Base-by-base conservation (phyloP, 2,329 filamentous ascomycete species). In the Penicillium brasilianum region DNA sequence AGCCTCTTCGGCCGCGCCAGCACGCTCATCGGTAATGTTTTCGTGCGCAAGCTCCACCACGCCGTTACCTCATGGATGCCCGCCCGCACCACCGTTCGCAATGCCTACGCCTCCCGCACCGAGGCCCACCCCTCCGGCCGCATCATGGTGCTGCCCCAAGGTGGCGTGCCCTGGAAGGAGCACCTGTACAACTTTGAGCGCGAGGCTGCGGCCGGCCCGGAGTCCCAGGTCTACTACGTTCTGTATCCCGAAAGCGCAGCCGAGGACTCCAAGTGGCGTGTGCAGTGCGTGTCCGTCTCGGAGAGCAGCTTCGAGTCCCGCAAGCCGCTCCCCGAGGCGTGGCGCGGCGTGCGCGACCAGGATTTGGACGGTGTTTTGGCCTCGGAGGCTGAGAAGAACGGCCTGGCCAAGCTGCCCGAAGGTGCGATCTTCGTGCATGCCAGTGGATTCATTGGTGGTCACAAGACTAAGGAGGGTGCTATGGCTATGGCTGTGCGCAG, bases 371-470 rank as follows among this genome's bases (percentile, higher is more conserved):
- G 85, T 68, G 69, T 81, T 18, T 70, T 82, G 57, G 76, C 76
- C 3, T 70, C 70, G 3, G 77, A 78, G 62, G 73, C 74, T n/a
- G 72, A 79, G 58, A 71, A 74, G 58, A 64, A 71, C 28, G 77
- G 75, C n/a, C 73, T 74, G 53, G 66, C 71, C 37, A 75, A 77
- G 59, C 74, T 78, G 13, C 74, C 76, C 7, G 75, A 76, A 46
- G 81, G 93, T 7, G 89, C 91, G 64, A 89, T 99, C 30, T 99
- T 99, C 76, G 90, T 97, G 32, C 95, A 99, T 76, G 93, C 93
- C 3, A 89, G 90, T 56, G 95, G 95, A 30, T 99, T 99, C 80
- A 98, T 98, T 73, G 95, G 95, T 18, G 95, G 95, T 2, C 96
- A 97, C 79, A 90, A 91, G 83, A 96, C 90, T 0, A 95, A 91